Percentiles rank a stretch among this genome's conserved stretches.
Conservation (phyloP, 78 protist genomes). For the Mastigamoeba balamuthi region DNA sequence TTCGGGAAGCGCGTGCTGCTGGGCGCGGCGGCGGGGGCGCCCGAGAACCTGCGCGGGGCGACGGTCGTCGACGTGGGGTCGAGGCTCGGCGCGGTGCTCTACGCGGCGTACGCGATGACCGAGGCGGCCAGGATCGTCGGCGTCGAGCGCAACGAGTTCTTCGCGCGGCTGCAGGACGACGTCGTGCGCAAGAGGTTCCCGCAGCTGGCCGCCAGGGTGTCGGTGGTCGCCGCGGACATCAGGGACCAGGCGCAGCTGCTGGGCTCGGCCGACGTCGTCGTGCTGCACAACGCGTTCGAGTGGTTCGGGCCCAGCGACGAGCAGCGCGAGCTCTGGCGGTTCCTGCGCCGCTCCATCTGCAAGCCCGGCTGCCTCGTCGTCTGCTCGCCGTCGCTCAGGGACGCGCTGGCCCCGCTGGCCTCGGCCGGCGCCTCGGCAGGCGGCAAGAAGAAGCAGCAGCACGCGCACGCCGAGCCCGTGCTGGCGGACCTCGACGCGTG, state of each 20-base stretch:
- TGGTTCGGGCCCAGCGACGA: neutral
- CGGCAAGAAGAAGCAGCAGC: too few relatives aligned
- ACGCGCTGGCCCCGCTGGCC: neutral
- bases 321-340: neutral
- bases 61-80: neutral
- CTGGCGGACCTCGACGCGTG: too few relatives aligned
- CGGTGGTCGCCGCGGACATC: neutral
- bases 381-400: neutral
- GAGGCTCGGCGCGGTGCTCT: neutral
- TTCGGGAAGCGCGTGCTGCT: neutral
- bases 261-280: neutral
- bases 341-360: neutral
- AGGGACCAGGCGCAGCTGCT: neutral
- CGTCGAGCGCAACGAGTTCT: neutral
- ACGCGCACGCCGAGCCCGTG: too few relatives aligned
- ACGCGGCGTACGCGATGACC: neutral
- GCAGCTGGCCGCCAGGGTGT: neutral
- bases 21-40: too few relatives aligned
- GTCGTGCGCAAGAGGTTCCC: neutral
- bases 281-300: constrained; percentile 1
- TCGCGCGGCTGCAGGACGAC: neutral
- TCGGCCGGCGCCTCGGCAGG: too few relatives aligned
- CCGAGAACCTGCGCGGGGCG: neutral
- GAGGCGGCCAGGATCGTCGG: neutral
- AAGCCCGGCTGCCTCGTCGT: neutral